Conservation (phyloP, 805 yeast genomes). For the Yarrowia yakushimensis region DNA sequence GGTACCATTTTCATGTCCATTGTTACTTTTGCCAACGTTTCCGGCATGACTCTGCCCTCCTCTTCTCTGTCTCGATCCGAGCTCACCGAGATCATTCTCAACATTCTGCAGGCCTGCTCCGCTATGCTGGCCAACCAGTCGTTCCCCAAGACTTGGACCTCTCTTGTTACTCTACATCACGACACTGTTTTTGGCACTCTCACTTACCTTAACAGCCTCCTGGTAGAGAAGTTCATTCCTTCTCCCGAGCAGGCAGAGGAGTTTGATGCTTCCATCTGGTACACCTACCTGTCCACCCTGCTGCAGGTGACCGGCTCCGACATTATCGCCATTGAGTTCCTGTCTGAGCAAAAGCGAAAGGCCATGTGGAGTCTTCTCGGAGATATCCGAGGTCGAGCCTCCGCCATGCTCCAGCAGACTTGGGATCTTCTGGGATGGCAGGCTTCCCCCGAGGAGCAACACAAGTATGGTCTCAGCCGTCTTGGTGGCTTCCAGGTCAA, state of each 20-base stretch:
- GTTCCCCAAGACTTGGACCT: constrained; percentile 61
- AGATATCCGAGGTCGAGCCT: constrained; percentile 58
- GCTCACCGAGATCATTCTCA: constrained; percentile 33
- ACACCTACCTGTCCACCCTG: constrained; percentile 55
- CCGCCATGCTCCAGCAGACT: constrained; percentile 51
- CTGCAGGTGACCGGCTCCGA: constrained; percentile 60
- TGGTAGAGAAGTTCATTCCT: constrained; percentile 54
- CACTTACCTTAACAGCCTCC: constrained; percentile 46
- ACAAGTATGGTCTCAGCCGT: constrained; percentile 55
- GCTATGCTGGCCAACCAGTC: constrained; percentile 34
- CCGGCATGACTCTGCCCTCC: constrained; percentile 30
- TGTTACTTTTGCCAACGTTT: constrained; percentile 32
- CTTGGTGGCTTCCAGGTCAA: constrained; percentile 72
- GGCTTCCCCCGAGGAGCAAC: constrained; percentile 50
- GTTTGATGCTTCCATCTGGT: constrained; percentile 66
- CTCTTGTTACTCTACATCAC: constrained; percentile 43
- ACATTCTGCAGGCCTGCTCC: constrained; percentile 33
- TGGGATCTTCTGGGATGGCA: constrained; percentile 77
- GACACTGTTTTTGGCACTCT: constrained; percentile 35
- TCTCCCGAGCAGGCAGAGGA: constrained; percentile 46
- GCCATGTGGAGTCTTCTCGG: constrained; percentile 64
- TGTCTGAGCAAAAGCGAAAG: constrained; percentile 67
- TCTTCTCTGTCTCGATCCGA: constrained; percentile 32
- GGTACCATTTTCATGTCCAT: constrained; percentile 48
- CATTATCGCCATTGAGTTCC: constrained; percentile 64